Conservation (phyloP, 1,284 basidiomycete genomes). For the Irpex sp. region DNA sequence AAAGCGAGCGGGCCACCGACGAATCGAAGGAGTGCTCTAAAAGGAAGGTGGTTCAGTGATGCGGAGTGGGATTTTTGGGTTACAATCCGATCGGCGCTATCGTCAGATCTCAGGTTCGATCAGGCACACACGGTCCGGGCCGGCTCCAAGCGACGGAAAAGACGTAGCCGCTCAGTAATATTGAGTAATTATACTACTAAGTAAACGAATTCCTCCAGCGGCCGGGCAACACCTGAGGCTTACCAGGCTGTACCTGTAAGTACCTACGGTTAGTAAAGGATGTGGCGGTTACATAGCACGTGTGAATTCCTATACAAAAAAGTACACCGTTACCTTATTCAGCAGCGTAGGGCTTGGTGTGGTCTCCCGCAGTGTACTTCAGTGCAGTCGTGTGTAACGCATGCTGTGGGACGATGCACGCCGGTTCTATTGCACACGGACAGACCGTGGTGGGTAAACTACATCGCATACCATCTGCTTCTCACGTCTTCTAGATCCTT, state of each 20-base stretch:
- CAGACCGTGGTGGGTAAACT: neutral
- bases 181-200: too few relatives aligned
- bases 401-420: neutral
- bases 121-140: neutral
- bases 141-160: neutral
- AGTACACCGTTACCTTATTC: neutral
- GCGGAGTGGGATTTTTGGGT: neutral
- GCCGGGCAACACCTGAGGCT: too few relatives aligned
- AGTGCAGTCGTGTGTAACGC: neutral
- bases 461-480: neutral
- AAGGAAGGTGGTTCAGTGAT: neutral
- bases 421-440: neutral
- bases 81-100: conserved; percentile 1
- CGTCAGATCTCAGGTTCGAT: neutral
- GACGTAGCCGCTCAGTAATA: too few relatives aligned
- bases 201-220: too few relatives aligned
- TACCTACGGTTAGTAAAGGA: neutral
- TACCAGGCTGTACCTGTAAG: neutral
- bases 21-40: neutral
- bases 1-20: too few relatives aligned
- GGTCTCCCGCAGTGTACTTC: neutral
- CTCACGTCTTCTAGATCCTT: neutral
- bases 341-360: neutral
- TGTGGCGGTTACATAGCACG: neutral
- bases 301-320: neutral